Evolutionary conservation across 2,329 filamentous ascomycete genomes (phyloP), one percentile per base, ranked within the genome.

Genomic region (Orbilia brochopaga): DNA sequence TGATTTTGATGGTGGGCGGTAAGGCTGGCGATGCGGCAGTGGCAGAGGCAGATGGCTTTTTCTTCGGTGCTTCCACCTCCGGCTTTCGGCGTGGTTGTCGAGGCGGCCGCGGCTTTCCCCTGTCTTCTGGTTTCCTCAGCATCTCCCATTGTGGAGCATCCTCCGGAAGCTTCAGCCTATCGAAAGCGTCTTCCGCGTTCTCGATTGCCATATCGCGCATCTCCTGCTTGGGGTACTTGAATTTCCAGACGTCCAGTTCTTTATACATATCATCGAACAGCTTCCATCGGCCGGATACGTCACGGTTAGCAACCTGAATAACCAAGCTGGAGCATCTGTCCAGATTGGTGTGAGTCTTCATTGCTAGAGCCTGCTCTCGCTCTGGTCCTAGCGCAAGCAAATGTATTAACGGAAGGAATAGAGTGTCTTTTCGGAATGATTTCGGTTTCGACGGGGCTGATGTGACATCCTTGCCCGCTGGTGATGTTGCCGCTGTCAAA

Each of bases 221-320:
- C 21, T 73, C 63, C 27, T 62, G 66, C 23, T 73, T 74, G 23
- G 73, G 73, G 53, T 77, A 77, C 15, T 74, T 74, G 51, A 77
- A 77, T 46, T 74, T 75, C 75, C 75, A 77, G 17, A 76, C 32
- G 48, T 77, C 76, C 55, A 77, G 65, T n/a, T 77, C 74, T 53
- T 75, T 76, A 51, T 76, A 76, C 53, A 76, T 69, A 15, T 74
- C 64, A 50, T 77, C 76, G 17, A 75, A 69, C 15, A 77, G 59
- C 44, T 73, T 60, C 76, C 76, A 77, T 52, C 75, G 69, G 19
- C 74, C 75, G 24, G 55, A 72, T 35, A 54, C 56, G 32, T 56
- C 69, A 32, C 72, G 74, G 17, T 74, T 74, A n/a, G 64, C 76
- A 42, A 77, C 62, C 27, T 74, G 73, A 24, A 74, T 74, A 19